phyloP scores from a whole-genome alignment of 2,329 filamentous ascomycete species.

The Colletotrichum neosansevieriae region DNA sequence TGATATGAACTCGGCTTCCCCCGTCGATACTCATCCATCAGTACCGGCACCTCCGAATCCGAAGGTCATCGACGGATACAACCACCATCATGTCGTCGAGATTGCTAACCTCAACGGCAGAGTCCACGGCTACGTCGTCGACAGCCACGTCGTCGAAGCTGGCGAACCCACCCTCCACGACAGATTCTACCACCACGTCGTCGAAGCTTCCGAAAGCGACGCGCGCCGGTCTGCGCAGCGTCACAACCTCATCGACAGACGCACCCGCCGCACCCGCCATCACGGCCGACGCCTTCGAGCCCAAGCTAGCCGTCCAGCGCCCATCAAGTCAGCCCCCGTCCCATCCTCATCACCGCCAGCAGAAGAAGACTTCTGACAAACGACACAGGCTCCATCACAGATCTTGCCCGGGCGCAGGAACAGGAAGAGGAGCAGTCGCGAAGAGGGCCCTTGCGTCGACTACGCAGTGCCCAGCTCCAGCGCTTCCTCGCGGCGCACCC shows the following conservation, averaged over 20 bases:
- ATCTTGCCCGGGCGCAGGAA: not conserved
- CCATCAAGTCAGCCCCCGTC: not conserved
- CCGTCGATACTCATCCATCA: too few relatives aligned
- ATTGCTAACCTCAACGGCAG: not conserved
- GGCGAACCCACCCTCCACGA: too few relatives aligned
- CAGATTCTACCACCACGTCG: too few relatives aligned
- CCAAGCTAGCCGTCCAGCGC: too few relatives aligned
- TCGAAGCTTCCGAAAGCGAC: too few relatives aligned
- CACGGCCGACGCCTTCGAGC: too few relatives aligned
- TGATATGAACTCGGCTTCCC: too few relatives aligned
- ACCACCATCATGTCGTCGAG: not conserved
- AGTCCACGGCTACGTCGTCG: too few relatives aligned
- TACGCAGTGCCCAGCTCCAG: not conserved
- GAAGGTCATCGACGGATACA: not conserved
- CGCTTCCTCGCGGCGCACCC: not conserved
- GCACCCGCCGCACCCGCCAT: too few relatives aligned
- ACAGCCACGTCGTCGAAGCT: too few relatives aligned
- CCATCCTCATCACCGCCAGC: not conserved
- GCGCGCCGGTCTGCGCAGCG: too few relatives aligned
- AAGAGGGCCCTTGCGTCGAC: not conserved
- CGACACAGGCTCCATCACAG: slow-evolving; percentile 1
- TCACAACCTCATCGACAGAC: too few relatives aligned
- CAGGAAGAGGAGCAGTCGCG: not conserved
- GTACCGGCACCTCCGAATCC: not conserved
- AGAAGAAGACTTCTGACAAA: not conserved